A percentile compares a stretch with the other conserved stretches of the same genome.
These are phyloP conservation scores for Stenogyne calaminthoides DNA, from an alignment of 305 asterid genomes.

Conservation along the genomic window DNA sequence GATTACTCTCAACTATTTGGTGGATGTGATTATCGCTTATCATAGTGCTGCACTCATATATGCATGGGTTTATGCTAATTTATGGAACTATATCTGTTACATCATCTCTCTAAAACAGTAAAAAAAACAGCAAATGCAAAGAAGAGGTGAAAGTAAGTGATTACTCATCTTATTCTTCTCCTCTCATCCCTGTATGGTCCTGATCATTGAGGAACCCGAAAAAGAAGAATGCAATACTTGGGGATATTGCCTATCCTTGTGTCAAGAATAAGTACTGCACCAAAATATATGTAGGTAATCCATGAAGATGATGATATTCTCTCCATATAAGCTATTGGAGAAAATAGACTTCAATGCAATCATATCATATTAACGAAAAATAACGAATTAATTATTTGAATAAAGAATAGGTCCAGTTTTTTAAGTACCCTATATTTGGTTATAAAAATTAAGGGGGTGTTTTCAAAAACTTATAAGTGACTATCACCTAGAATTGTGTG, in stretches of 20 bases:
- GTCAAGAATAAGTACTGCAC: background rate
- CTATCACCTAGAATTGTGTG: too few species aligned
- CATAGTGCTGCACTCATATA: too few species aligned
- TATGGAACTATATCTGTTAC: background rate
- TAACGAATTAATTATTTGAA: background rate
- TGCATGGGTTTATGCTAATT: background rate
- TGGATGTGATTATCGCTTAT: too few species aligned
- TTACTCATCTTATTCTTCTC: slow-evolving; percentile 24
- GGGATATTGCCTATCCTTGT: background rate
- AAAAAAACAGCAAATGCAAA: background rate
- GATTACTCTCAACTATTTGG: too few species aligned
- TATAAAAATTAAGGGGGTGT: too few species aligned
- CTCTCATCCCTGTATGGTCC: slow-evolving; percentile 42
- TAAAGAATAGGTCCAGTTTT: background rate
- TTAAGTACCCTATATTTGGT: background rate
- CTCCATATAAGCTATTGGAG: background rate
- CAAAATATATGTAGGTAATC: background rate
- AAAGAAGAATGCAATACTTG: slow-evolving; percentile 60
- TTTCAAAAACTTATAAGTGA: too few species aligned
- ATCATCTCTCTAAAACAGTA: background rate
- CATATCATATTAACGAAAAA: background rate
- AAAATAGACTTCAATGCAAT: background rate
- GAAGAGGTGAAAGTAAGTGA: background rate
- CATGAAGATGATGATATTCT: background rate
- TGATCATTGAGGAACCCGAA: slow-evolving; percentile 80